Percentiles rank a stretch among this genome's conserved stretches.
phyloP scores from a whole-genome alignment of 441 rosid genomes.

The Corymbia calophylla region DNA sequence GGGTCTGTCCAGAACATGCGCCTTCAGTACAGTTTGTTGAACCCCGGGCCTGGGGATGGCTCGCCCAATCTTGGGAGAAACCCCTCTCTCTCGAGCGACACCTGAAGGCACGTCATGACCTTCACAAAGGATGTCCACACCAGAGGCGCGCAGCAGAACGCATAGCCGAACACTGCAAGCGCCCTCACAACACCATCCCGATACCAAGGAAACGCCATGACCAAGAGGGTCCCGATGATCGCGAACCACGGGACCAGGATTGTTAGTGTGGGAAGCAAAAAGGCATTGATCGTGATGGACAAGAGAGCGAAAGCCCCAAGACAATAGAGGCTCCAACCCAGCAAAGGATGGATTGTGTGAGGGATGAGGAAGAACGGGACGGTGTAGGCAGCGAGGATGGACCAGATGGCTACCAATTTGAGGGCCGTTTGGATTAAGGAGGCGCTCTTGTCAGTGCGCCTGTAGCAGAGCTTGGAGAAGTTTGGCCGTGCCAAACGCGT shows the following conservation, averaged over 20 bases:
- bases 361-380: constrained; percentile 76
- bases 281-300: constrained; percentile 49
- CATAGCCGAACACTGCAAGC: constrained; percentile 60
- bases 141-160: constrained; percentile 68
- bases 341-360: constrained; percentile 61
- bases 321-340: constrained; percentile 79
- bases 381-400: constrained; percentile 57
- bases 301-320: constrained; percentile 58
- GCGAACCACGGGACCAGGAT: constrained; percentile 57
- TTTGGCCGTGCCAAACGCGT: constrained; percentile 57
- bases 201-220: constrained; percentile 84
- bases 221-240: constrained; percentile 65
- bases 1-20: background rate
- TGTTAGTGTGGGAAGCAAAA: constrained; percentile 49
- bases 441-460: constrained; percentile 47
- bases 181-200: constrained; percentile 65
- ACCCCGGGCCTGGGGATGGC: constrained; percentile 38
- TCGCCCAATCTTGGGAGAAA: constrained; percentile 53
- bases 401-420: constrained; percentile 57
- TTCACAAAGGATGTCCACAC: constrained; percentile 47
- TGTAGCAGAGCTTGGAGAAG: constrained; percentile 73
- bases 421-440: constrained; percentile 40
- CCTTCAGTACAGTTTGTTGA: constrained; percentile 44
- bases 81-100: constrained; percentile 61
- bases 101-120: constrained; percentile 54